Conservation (phyloP, 2,329 filamentous ascomycete genomes). For the Paraphoma chrysanthemicola region DNA sequence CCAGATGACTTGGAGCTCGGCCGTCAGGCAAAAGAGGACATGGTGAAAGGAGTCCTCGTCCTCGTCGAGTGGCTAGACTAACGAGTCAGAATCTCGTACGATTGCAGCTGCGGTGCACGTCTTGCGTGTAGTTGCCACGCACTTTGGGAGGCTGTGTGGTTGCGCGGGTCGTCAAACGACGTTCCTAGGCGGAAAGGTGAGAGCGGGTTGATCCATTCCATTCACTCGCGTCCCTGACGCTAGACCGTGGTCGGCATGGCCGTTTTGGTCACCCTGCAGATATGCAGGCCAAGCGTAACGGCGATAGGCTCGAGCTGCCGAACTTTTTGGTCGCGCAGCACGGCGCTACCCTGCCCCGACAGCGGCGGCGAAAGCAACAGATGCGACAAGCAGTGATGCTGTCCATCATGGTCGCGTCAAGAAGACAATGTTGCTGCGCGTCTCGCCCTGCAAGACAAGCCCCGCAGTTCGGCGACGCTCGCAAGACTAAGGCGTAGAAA, state of each 20-base stretch:
- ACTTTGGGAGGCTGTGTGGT: slow-evolving; percentile 17
- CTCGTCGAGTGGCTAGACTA: not conserved
- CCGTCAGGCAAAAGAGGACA: too few relatives aligned
- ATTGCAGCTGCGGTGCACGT: slow-evolving; percentile 8
- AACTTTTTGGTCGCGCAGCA: slow-evolving; percentile 14
- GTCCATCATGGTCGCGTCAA: not conserved
- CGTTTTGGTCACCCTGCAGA: slow-evolving; percentile 10
- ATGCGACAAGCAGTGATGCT: not conserved
- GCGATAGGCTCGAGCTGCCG: slow-evolving; percentile 17
- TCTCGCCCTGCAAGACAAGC: not conserved
- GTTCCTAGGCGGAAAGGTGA: not conserved
- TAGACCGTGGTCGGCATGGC: slow-evolving; percentile 7
- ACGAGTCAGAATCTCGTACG: not conserved
- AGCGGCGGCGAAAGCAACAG: slow-evolving; percentile 12
- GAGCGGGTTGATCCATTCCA: slow-evolving; percentile 8
- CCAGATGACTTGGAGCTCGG: too few relatives aligned
- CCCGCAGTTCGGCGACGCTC: slow-evolving; percentile 1
- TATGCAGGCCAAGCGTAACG: slow-evolving; percentile 13
- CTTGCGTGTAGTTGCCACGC: slow-evolving; percentile 16
- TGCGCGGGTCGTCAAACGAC: not conserved
- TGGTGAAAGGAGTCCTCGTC: too few relatives aligned
- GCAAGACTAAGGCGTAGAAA: slow-evolving; percentile 10
- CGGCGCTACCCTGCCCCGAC: slow-evolving; percentile 20
- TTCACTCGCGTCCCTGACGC: slow-evolving; percentile 20
- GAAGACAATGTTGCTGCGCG: not conserved